Conservation (phyloP, 805 yeast species). For the Sugiyamaella valdiviana region DNA sequence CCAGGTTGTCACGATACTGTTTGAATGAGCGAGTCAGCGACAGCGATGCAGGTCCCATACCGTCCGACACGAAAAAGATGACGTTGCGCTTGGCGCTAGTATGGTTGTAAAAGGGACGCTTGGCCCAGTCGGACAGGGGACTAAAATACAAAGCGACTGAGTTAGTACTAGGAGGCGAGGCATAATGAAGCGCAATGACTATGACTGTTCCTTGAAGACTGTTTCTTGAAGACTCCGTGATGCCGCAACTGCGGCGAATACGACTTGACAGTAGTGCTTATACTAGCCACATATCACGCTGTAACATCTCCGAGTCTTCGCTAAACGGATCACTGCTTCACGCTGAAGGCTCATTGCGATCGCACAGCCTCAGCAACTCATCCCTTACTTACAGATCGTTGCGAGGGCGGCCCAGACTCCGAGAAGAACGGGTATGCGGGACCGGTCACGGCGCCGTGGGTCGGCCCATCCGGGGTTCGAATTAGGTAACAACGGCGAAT, state of each 20-base stretch:
- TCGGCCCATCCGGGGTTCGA: neutral
- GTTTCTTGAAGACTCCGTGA: no score
- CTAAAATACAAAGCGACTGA: slow-evolving; percentile 7
- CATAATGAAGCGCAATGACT: neutral
- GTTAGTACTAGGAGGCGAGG: neutral
- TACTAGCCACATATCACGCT: no score
- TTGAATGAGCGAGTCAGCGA: slow-evolving; percentile 72
- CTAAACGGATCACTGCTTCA: no score
- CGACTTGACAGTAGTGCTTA: no score
- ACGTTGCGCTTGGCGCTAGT: slow-evolving; percentile 53
- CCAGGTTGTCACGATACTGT: slow-evolving; percentile 52
- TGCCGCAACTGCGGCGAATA: no score
- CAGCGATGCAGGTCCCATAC: slow-evolving; percentile 90
- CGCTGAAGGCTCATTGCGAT: neutral
- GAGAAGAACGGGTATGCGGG: neutral
- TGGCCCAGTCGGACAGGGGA: slow-evolving; percentile 3
- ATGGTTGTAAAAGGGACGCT: slow-evolving; percentile 2
- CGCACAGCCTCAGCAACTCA: neutral
- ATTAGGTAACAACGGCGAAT: neutral
- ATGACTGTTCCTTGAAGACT: neutral
- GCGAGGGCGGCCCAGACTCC: slow-evolving; percentile 9
- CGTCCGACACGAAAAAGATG: slow-evolving; percentile 86
- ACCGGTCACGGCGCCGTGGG: neutral
- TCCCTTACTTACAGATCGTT: slow-evolving; percentile 3
- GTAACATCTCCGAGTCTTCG: no score